These are phyloP conservation scores for Ceratonia siliqua DNA, from an alignment of 306 rosid species.

Conservation along the genomic window DNA sequence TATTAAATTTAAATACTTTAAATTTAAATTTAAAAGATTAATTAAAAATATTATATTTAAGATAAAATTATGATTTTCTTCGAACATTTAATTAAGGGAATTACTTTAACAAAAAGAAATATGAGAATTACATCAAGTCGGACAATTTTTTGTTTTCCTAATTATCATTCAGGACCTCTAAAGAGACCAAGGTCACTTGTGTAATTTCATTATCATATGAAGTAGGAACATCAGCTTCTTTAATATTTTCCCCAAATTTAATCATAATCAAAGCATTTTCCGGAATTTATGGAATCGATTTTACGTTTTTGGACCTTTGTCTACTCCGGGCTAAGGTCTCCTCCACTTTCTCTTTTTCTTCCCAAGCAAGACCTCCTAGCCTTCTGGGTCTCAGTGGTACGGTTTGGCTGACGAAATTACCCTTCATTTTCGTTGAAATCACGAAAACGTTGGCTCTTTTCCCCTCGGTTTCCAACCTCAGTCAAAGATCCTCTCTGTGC, in stretches of 20 bases:
- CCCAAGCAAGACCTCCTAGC: not conserved
- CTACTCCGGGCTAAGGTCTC: not conserved
- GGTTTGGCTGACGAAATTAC: conserved; percentile 35
- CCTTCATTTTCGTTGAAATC: conserved; percentile 33
- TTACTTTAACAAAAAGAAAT: too few species aligned
- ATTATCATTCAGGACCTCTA: too few species aligned
- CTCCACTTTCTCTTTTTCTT: not conserved
- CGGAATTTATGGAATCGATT: not conserved
- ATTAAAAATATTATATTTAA: too few species aligned
- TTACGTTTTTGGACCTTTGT: not conserved
- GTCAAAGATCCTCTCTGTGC: conserved; percentile 40
- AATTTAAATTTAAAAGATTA: too few species aligned
- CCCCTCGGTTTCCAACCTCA: conserved; percentile 35
- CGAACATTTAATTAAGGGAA: too few species aligned
- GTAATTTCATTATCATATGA: too few species aligned
- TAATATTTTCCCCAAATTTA: not conserved
- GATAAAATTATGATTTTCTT: too few species aligned
- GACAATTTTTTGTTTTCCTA: too few species aligned
- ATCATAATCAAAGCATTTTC: not conserved
- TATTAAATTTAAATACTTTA: too few species aligned
- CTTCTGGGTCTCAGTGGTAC: not conserved
- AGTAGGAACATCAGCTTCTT: too few species aligned
- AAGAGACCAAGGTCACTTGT: too few species aligned
- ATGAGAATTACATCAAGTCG: too few species aligned
- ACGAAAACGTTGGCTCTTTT: conserved; percentile 9